Percentiles rank a stretch among this genome's conserved stretches.
phyloP scores from a whole-genome alignment of 495 filamentous ascomycete species.

The Mycothermus thermophilus region DNA sequence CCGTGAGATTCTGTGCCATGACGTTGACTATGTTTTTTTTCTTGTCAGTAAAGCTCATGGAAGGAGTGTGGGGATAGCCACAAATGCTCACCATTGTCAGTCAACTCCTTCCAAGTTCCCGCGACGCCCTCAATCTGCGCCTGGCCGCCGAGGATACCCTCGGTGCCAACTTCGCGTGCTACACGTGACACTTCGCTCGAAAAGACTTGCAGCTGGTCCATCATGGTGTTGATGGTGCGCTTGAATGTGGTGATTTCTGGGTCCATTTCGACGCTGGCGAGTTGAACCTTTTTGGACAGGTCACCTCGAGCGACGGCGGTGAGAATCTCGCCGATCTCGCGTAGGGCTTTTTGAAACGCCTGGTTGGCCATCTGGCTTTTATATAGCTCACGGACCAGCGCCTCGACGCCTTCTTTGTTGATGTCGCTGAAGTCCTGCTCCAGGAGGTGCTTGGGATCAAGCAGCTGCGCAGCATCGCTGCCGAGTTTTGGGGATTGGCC shows the following conservation, averaged over 20 bases:
- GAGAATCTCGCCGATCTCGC: conserved; percentile 94
- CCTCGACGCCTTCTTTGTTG: conserved; percentile 39
- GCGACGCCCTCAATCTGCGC: conserved; percentile 88
- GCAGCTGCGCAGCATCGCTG: conserved; percentile 51
- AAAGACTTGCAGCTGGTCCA: conserved; percentile 95
- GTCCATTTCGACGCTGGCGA: conserved; percentile 95
- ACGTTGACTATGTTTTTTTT: conserved; percentile 76
- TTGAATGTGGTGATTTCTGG: conserved; percentile 99
- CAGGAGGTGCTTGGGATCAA: conserved; percentile 51
- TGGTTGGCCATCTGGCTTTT: conserved; percentile 98
- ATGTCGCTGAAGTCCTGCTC: conserved; percentile 44
- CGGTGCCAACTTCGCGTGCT: conserved; percentile 92
- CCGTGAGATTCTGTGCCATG: conserved; percentile 69
- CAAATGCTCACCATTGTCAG: conserved; percentile 74
- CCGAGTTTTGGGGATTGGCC: conserved; percentile 57
- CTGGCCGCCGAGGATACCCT: conserved; percentile 93
- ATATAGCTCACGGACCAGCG: conserved; percentile 76
- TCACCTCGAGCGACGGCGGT: conserved; percentile 93
- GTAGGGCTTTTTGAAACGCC: conserved; percentile 92
- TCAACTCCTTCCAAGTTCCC: conserved; percentile 97
- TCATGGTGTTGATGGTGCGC: conserved; percentile 95
- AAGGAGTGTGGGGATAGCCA: conserved; percentile 7
- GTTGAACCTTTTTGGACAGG: conserved; percentile 92
- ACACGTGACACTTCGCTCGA: conserved; percentile 94
- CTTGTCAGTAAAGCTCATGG: conserved; percentile 8